phyloP scores from a whole-genome alignment of 768 basidiomycete genomes.

The Leucosporidium yakuticum region DNA sequence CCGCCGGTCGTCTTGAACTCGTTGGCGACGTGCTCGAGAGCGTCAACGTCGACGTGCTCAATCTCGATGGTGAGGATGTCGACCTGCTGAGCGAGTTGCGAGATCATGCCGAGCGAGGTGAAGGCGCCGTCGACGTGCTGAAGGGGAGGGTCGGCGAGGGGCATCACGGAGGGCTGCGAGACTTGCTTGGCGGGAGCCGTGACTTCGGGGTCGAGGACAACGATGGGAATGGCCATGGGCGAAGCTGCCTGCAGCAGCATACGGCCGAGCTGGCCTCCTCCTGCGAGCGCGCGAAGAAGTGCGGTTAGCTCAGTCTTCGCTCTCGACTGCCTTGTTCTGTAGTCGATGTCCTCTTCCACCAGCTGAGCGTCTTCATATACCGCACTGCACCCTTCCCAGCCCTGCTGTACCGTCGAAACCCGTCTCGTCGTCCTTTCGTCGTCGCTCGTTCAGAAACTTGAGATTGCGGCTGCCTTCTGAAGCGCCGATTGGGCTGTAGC shows the following conservation, averaged over 20 bases:
- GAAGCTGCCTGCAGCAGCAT: conserved; percentile 92
- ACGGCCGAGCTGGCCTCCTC: conserved; percentile 93
- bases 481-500: not conserved
- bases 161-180: conserved; percentile 47
- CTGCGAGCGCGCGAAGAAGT: conserved; percentile 40
- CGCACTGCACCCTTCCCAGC: not conserved
- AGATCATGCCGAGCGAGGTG: conserved; percentile 68
- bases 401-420: not conserved
- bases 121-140: conserved; percentile 84
- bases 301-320: not conserved
- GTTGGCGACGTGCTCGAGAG: conserved; percentile 59
- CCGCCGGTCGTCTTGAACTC: conserved; percentile 30
- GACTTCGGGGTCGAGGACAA: conserved; percentile 79
- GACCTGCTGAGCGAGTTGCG: conserved; percentile 67
- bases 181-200: conserved; percentile 84
- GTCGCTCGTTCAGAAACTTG: too few species aligned
- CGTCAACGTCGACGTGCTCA: conserved; percentile 80
- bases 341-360: not conserved
- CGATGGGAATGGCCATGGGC: conserved; percentile 70
- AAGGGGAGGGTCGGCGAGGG: conserved; percentile 46
- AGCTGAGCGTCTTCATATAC: not conserved
- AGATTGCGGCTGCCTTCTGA: too few species aligned
- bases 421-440: too few species aligned
- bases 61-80: conserved; percentile 93
- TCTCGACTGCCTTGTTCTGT: too few species aligned